Base-by-base conservation (phyloP, 345 rosid species). In the Murraya paniculata region DNA sequence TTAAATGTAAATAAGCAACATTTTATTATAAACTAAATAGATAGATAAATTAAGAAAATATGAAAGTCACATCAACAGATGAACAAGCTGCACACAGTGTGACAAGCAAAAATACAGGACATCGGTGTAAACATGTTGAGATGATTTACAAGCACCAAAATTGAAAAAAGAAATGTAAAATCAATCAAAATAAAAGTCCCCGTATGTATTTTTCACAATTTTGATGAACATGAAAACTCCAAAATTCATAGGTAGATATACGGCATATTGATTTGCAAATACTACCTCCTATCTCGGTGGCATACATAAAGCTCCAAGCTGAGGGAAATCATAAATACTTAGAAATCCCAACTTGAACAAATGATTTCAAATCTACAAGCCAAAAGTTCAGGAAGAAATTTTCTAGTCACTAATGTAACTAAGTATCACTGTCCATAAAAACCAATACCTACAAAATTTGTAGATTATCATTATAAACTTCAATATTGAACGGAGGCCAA, bases 141-240 rank as follows among this genome's bases (percentile, higher is more conserved):
- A 64, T 45, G 41, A 73, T 64, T 68, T 41, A 19, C 33, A 22
- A 75, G 30, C 71, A 67, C 62, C 71, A 73, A 45, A 45, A 64
- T 22, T 11, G 45, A 27, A 14, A 68, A 53, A 73, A 30, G 77
- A 59, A 19, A 35, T 57, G 50, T 38, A 68, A 48, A 64, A 16
- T 30, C 21, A 48, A 71, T 65, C 70, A 36, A 67, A 36, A 60
- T 36, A 56, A 53, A 35, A 18, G 75, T 25, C 56, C 50, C 60
- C 22, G 16, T 9, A n/a, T 28, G 64, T 11, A 50, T 57, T 48
- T 59, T 7, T 25, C 30, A 59, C 13, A n/a, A 57, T 35, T 65
- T 65, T 65, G 48, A 56, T 48, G 4, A 58, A 55, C 33, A 66
- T 53, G 64, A 50, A 53, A 31, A 2, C 18, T 25, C 45, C 19